Evolutionary conservation across 2,329 filamentous ascomycete species (phyloP), one percentile per base, ranked within the genome.

Genomic region (Neonectria hederae): DNA sequence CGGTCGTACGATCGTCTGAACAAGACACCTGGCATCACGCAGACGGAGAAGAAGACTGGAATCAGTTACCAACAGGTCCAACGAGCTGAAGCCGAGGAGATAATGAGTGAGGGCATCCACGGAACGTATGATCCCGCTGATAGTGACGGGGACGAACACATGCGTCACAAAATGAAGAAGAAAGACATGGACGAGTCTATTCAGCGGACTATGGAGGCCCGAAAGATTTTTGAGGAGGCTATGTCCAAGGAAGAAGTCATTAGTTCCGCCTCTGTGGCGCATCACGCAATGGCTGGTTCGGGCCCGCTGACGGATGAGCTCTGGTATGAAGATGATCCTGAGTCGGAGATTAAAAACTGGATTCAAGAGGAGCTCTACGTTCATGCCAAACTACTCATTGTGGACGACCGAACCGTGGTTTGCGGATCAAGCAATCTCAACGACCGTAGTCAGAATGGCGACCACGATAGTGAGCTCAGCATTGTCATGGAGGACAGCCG

Each of bases 321-420:
- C 1, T 97, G 93, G 92, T 90, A 94, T 17, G 91, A 92, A 17
- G 83, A 84, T 0, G 81, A 91, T 4, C 81, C 88, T 0, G 87
- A 95, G 70, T 87, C 87, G 1, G 96, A 98, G 77, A 91, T 94
- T 62, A 86, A 91, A 58, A 93, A 97, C 76, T 97, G 96, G 83
- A 90, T 98, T 63, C 95, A 97, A 76, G 96, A 99, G 77, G 95
- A 99, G 78, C 86, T 98, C 2, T 99, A 99, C 77, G 90, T 98
- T 52, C 96, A 99, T 77, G 92, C 89, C 28, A 99, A 98, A 81
- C 85, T 97, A 38, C 86, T 96, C 69, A 95, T 97, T 70, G 91
- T 91, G 1, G 94, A 98, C 75, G 95, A 98, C 77, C 89, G 89
- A 58, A 86, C 93, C 52, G 93, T 92, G 2, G 88, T 97, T 57